A percentile compares a stretch with the other conserved stretches of the same genome.
phyloP scores from a whole-genome alignment of 805 yeast genomes.

The Brettanomyces anomalus region DNA sequence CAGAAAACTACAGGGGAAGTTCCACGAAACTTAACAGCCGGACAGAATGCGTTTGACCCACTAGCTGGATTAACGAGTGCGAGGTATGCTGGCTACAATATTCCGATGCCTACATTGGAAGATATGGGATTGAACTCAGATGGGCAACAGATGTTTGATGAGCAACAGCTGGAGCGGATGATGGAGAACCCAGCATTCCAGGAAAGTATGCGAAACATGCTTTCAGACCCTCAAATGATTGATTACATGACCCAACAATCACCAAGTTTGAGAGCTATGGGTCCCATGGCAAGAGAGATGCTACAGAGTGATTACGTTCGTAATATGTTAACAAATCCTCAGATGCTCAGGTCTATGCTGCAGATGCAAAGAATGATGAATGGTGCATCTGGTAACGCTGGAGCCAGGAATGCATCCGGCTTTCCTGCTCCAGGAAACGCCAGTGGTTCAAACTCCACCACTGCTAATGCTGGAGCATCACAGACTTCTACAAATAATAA shows the following conservation, averaged over 20 bases:
- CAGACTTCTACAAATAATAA: background rate
- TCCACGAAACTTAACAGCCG: constrained; percentile 80
- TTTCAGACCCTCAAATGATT: constrained; percentile 81
- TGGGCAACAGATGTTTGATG: constrained; percentile 75
- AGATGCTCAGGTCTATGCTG: constrained; percentile 75
- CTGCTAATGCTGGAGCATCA: constrained; percentile 5
- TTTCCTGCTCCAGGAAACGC: constrained; percentile 46
- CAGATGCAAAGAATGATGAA: constrained; percentile 52
- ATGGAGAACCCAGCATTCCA: constrained; percentile 76
- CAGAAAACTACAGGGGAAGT: constrained; percentile 25
- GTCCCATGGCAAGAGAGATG: constrained; percentile 82
- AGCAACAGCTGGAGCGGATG: constrained; percentile 66
- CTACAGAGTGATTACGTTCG: constrained; percentile 78
- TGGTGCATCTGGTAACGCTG: constrained; percentile 21
- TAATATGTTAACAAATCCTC: constrained; percentile 75
- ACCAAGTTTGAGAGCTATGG: constrained; percentile 79
- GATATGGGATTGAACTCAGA: constrained; percentile 70
- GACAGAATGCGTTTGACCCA: constrained; percentile 83
- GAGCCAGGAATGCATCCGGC: constrained; percentile 17
- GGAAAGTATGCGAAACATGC: constrained; percentile 73
- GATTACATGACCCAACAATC: constrained; percentile 74
- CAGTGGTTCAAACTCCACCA: background rate
- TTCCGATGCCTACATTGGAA: constrained; percentile 75
- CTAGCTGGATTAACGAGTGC: constrained; percentile 92
- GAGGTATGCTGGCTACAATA: constrained; percentile 80